Evolutionary conservation across 2,329 filamentous ascomycete species (phyloP).

Genomic region (Periconia sp.): DNA sequence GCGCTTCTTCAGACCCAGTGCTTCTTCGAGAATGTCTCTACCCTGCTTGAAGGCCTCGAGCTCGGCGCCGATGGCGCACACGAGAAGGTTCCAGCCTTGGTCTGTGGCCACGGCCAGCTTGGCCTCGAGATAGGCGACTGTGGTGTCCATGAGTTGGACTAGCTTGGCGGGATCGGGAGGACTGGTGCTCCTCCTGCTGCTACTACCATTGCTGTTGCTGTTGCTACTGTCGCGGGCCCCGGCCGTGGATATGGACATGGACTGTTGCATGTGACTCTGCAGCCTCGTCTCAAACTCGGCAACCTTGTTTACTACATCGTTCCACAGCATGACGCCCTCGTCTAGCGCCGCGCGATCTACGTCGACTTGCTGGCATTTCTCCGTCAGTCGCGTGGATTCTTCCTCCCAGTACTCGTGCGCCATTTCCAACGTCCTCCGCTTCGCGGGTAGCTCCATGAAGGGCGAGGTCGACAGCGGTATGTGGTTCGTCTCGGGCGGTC

Average conservation of each 20-base stretch:
- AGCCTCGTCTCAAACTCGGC: slow-evolving; percentile 70
- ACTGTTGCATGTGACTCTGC: slow-evolving; percentile 57
- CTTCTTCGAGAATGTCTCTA: slow-evolving; percentile 59
- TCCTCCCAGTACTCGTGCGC: slow-evolving; percentile 73
- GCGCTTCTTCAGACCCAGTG: slow-evolving; percentile 39
- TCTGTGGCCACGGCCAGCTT: slow-evolving; percentile 63
- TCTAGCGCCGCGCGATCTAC: slow-evolving; percentile 70
- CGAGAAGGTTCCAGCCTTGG: slow-evolving; percentile 74
- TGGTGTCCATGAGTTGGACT: slow-evolving; percentile 59
- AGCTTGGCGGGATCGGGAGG: slow-evolving; percentile 24
- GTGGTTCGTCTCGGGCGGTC: slow-evolving; percentile 55
- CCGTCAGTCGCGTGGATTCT: slow-evolving; percentile 64
- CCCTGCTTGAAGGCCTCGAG: slow-evolving; percentile 70
- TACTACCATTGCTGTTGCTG: no score
- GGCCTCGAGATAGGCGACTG: slow-evolving; percentile 62
- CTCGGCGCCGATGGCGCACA: slow-evolving; percentile 78
- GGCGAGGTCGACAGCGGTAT: slow-evolving; percentile 43
- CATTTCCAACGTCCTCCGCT: slow-evolving; percentile 72
- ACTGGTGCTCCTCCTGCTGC: slow-evolving; percentile 18
- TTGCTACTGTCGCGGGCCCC: no score
- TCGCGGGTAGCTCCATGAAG: slow-evolving; percentile 67
- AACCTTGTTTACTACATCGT: slow-evolving; percentile 64
- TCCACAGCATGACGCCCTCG: slow-evolving; percentile 72
- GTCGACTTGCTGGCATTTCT: slow-evolving; percentile 62
- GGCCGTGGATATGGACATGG: not conserved